Evolutionary conservation across 768 basidiomycete species (phyloP), one percentile per base, ranked within the genome.

Genomic region (Kwoniella bestiolae): DNA sequence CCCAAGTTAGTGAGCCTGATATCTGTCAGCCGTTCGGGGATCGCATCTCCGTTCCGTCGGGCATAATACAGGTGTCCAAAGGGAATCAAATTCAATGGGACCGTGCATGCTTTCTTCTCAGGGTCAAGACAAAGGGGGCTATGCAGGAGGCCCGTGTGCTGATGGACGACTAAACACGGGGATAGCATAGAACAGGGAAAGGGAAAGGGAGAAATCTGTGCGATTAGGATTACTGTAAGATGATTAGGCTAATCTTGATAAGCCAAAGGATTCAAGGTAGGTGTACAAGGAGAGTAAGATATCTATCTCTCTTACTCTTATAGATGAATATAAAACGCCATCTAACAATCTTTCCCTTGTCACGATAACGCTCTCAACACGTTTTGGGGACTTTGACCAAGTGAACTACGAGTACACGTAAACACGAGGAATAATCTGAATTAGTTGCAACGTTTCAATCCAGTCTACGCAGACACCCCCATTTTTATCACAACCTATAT

Each of bases 401-500:
- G 38, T 41, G 38, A 16, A 14, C 12, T 14, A 18, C 18, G 38
- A n/a, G n/a, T n/a, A 41, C 38, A 41, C 38, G 38, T 41, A 41
- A 41, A 41, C 38, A 41, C 38, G 38, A 41, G 38, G 38, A 41
- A n/a, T n/a, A n/a, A n/a, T n/a, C n/a, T n/a, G n/a, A n/a, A n/a
- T n/a, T n/a, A n/a, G n/a, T n/a, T 41, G 38, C 38, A 41, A 18
- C 38, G 26, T 32, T n/a, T 26, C 29, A 7, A 23, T 7, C 11
- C 52, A 34, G 32, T 18, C 52, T 34, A 55, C 52, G 52, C 32
- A 35, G 32, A 21, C 29, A 28, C 52, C 52, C 50, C 52, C 26
- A 5, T 34, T 26, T 34, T 34, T 11, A 14, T 55, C 34, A 34
- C 16, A 53, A 18, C 31, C n/a, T 12, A 55, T 44, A 25, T 50